A percentile compares a stretch with the other conserved stretches of the same genome.
Conservation (phyloP, 192 early-diverging fungal species). For the Coemansia guatemalensis region DNA sequence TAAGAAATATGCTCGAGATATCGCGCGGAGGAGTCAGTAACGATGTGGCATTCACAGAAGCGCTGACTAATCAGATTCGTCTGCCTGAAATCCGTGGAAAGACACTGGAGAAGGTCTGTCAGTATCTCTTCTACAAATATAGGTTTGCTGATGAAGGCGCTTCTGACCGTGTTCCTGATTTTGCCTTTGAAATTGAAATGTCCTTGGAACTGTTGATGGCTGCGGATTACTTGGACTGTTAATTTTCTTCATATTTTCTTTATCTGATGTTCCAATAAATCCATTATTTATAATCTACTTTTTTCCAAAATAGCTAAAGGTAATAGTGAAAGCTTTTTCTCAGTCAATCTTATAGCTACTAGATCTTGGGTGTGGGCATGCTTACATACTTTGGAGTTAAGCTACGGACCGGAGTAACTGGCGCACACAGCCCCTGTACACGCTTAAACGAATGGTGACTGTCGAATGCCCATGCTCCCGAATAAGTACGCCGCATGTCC, state of each 20-base stretch:
- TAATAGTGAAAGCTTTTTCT: too few relatives aligned
- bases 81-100: constrained; percentile 93
- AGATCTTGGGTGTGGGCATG: too few relatives aligned
- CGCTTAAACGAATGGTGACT: constrained; percentile 8
- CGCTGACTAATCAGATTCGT: constrained; percentile 78
- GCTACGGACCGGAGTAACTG: background rate
- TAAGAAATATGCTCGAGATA: constrained; percentile 91
- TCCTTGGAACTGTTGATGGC: constrained; percentile 93
- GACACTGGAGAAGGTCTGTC: constrained; percentile 90
- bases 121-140: constrained; percentile 92
- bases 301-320: too few relatives aligned
- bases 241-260: constrained; percentile 10
- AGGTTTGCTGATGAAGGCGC: constrained; percentile 44
- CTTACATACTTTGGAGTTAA: background rate
- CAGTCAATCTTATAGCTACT: too few relatives aligned
- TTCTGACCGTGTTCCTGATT: constrained; percentile 68
- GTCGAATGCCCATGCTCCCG: constrained; percentile 13
- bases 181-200: constrained; percentile 84
- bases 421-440: constrained; percentile 9
- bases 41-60: constrained; percentile 79
- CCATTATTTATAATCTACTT: too few relatives aligned
- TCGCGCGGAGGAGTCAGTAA: constrained; percentile 54
- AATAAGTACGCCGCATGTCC: background rate
- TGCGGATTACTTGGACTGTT: constrained; percentile 94
- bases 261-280: too few relatives aligned